Conservation (phyloP, 768 basidiomycete genomes). For the Rhodotorula diobovata region DNA sequence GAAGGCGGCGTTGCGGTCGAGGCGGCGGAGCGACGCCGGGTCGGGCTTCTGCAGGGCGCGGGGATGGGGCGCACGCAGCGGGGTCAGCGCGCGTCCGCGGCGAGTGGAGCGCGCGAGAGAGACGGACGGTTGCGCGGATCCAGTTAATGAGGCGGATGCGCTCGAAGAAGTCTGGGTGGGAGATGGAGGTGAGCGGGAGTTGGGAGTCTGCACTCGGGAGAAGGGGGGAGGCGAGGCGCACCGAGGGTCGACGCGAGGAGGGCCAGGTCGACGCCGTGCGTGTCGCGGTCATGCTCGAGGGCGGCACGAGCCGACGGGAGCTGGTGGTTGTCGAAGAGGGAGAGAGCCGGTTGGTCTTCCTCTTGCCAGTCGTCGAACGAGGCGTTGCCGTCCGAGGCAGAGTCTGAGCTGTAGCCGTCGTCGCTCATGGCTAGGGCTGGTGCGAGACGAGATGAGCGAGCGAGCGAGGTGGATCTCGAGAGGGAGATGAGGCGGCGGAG, state of each 20-base stretch:
- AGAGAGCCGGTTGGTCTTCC: constrained; percentile 53
- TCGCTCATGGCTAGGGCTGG: too few species aligned
- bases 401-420: neutral
- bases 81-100: neutral
- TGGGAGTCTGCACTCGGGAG: too few species aligned
- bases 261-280: constrained; percentile 63
- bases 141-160: constrained; percentile 79
- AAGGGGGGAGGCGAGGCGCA: constrained; percentile 47
- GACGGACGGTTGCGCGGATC: constrained; percentile 68
- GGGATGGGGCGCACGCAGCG: too few species aligned
- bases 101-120: too few species aligned
- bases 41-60: constrained; percentile 54
- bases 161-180: constrained; percentile 61
- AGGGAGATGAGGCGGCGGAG: neutral
- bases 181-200: neutral
- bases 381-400: constrained; percentile 8
- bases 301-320: constrained; percentile 62
- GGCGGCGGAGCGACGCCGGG: constrained; percentile 44
- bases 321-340: constrained; percentile 65
- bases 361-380: constrained; percentile 40
- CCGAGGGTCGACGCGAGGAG: constrained; percentile 56
- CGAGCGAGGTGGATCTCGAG: neutral
- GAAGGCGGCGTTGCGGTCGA: constrained; percentile 53
- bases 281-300: constrained; percentile 59
- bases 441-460: too few species aligned